A percentile compares a stretch with the other conserved stretches of the same genome.
phyloP scores from a whole-genome alignment of 108 stramenopile species.

The Nitzschia sp. region DNA sequence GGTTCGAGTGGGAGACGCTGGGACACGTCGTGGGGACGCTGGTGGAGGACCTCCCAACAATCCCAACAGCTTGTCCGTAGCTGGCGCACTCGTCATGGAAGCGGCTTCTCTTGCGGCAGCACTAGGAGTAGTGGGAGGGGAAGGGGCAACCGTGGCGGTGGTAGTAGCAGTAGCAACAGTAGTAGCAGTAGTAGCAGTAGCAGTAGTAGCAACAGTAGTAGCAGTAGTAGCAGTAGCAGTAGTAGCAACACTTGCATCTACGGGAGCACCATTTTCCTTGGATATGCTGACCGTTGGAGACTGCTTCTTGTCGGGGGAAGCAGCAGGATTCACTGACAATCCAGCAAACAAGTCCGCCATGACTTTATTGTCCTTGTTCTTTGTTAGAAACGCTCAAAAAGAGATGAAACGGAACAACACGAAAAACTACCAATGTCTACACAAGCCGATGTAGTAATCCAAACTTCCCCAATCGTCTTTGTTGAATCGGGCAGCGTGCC shows the following conservation, averaged over 20 bases:
- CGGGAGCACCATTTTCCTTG: too few species aligned
- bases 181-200: background rate
- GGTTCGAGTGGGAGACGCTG: background rate
- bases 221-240: background rate
- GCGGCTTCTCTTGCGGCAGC: background rate
- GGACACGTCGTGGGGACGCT: background rate
- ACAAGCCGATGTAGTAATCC: too few species aligned
- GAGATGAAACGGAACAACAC: too few species aligned
- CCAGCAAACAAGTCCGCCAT: constrained; percentile 21
- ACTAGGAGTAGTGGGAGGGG: constrained; percentile 5
- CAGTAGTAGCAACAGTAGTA: background rate
- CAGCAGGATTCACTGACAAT: constrained; percentile 16
- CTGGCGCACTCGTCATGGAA: constrained; percentile 23
- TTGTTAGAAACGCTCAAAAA: too few species aligned
- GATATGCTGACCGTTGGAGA: background rate
- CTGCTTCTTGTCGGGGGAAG: background rate
- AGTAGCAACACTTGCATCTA: background rate
- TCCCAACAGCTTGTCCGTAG: constrained; percentile 39
- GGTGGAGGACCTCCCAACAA: constrained; percentile 19
- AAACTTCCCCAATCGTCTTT: too few species aligned
- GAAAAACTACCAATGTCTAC: too few species aligned
- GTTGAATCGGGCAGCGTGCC: too few species aligned
- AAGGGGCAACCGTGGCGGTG: background rate
- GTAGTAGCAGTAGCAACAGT: background rate
- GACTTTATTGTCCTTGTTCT: background rate